Evolutionary conservation across 441 rosid genomes (phyloP), one percentile per base, ranked within the genome.

Genomic region (Aleurites moluccanus): DNA sequence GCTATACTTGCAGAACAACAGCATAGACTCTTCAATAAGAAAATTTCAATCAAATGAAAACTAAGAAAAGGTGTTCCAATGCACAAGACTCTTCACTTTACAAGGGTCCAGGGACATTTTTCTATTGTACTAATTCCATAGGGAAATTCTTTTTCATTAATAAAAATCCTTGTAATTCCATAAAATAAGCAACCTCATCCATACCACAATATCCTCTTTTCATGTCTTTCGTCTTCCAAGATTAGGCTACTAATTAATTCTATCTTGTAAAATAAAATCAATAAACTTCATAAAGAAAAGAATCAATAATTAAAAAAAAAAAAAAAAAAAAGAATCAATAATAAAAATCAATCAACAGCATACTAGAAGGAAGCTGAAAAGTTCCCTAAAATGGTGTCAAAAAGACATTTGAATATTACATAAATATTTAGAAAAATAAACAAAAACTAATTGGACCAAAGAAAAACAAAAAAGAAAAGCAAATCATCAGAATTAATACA

Each of bases 401-500:
- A 30, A 30, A 30, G 33, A 30, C 33, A 1, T 2, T 30, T 0
- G 40, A 23, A 62, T 44, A n/a, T 20, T 11, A 21, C 4, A 66
- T 0, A 14, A 44, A 66, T 14, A 40, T 9, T 64, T 4, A 1
- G 21, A 44, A 21, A 23, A 42, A 7, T 23, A 68, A 30, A 18
- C 3, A 2, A 67, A 15, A 20, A 52, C 2, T 18, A 52, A 30
- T 47, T 3, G 28, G 25, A 11, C 20, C 13, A n/a, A 21, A 23
- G 15, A 20, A 8, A 5, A 60, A 16, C 40, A 72, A 45, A 74
- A n/a, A 21, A 23, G 15, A 20, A 8, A 5, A 60, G 23, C 40
- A 72, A 45, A 74, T 52, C 10, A 74, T 44, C 63, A 50, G 38
- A 65, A 74, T 33, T 57, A 67, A 66, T 28, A 74, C 56, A 53